phyloP scores from a whole-genome alignment of 2,329 filamentous ascomycete genomes.

The Epichloe sibirici region DNA sequence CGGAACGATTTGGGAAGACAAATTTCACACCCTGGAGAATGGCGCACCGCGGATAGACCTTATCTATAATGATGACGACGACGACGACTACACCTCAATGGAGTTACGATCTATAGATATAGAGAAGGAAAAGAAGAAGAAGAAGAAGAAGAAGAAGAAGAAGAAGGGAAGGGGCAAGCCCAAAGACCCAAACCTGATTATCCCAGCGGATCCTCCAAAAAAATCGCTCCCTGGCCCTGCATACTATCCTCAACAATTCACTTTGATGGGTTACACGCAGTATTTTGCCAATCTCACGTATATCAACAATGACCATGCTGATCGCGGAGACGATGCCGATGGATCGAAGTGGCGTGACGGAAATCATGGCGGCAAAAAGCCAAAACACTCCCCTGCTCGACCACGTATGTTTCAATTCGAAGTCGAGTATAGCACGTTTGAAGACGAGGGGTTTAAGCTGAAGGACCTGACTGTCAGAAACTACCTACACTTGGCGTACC shows the following conservation, averaged over 20 bases:
- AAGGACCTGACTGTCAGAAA: conserved; percentile 75
- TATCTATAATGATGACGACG: not conserved
- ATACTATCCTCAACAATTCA: conserved; percentile 75
- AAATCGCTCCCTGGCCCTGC: conserved; percentile 70
- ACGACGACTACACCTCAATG: conserved; percentile 14
- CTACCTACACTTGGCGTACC: conserved; percentile 65
- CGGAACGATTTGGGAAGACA: conserved; percentile 32
- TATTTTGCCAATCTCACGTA: conserved; percentile 90
- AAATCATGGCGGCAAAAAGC: conserved; percentile 46
- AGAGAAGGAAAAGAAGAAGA: conserved; percentile 22
- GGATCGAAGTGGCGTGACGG: conserved; percentile 49
- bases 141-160: conserved; percentile 25
- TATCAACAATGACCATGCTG: conserved; percentile 56
- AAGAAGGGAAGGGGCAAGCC: conserved; percentile 36
- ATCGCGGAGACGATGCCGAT: conserved; percentile 16
- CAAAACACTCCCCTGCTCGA: conserved; percentile 37
- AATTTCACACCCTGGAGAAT: conserved; percentile 8
- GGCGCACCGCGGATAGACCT: not conserved
- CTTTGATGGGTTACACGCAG: conserved; percentile 70
- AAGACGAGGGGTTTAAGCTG: conserved; percentile 63
- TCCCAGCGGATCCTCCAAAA: conserved; percentile 63
- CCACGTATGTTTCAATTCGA: conserved; percentile 60
- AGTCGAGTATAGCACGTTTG: conserved; percentile 75
- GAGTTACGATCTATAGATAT: conserved; percentile 18
- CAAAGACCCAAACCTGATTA: conserved; percentile 46